Evolutionary conservation across 2,329 filamentous ascomycete genomes (phyloP), one percentile per base, ranked within the genome.

Genomic region (Esteya vermicola): DNA sequence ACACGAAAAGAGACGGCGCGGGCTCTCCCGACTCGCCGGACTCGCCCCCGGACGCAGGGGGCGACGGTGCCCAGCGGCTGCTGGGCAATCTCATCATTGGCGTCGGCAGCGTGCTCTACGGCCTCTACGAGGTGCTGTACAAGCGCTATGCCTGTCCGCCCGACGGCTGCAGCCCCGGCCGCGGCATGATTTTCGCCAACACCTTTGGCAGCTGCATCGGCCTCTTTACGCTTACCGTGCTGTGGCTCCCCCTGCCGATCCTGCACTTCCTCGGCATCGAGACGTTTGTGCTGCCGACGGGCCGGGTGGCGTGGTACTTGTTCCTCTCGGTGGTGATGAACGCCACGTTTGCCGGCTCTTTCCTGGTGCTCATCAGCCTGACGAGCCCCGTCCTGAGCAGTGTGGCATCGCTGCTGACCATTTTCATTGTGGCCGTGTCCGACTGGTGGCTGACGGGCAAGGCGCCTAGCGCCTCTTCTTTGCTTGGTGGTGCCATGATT

Each of bases 131-230:
- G 59, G 91, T 98, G 6, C 60, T 98, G 30, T 98, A 98, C 65
- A 98, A 98, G 67, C 78, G 80, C 44, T 78, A 79, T 44, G 89
- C 89, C 13, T 98, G 91, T 55, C 91, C 91, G 10, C 91, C 91
- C 0, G 88, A 95, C 49, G 88, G 86, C 37, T 83, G 79, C 40
- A 80, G 75, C 33, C 75, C 91, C 0, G 76, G 73, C n/a, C 77
- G 88, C n/a, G 88, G 86, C 50, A 91, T 93, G 68, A 78, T 96
- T 44, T 96, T 98, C 51, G 88, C 91, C 52, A 96, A 93, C 56
- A 81, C 83, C 0, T 91, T 96, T 53, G 91, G 85, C 40, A 84
- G 78, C 47, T 65, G 89, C 54, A 91, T 98, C 47, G 91, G 91
- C 3, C 52, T 67, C 7, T 95, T 96, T 56, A 98, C 91, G 0